Evolutionary conservation across 768 basidiomycete species (phyloP), one percentile per base, ranked within the genome.

Genomic region (Boletus vermiculosoides): DNA sequence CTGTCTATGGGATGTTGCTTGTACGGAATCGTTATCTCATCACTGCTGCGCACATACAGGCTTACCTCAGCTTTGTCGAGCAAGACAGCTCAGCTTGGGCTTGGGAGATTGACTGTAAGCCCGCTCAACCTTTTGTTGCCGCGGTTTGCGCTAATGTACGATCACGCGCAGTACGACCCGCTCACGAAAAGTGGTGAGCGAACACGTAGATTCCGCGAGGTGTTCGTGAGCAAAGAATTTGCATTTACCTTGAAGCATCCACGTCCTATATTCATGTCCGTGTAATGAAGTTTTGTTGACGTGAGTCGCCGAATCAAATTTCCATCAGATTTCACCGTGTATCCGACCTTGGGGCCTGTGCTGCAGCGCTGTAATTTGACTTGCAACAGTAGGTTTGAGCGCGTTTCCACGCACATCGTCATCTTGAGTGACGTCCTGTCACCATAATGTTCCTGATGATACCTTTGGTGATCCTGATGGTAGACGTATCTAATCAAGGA

Each of bases 61-160:
- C 84, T 1, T 89, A 90, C 63, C 71, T 87, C 34, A 82, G 81
- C 65, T 81, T 92, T 20, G 80, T 76, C 8, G 80, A 83, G 50
- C 90, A 90, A 71, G 86, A 88, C 51, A 78, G 82, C 30, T 86
- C 86, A 40, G 80, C 86, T 7, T 88, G 82, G 86, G 85, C 87
- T 10, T 92, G 88, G 87, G 89, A 91, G 66, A 76, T 92, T 30
- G 89, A 91, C 60, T 74, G 88, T 90, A 65, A 75, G 87, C 73
- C 3, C 49, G 20, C 23, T 44, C 5, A 2, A 18, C 16, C 9
- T 44, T 33, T 4, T 36, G 2, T 45, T 37, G 13, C 20, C 8
- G 2, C 25, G n/a, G 48, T 37, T 28, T 13, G 6, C 33, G 13
- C 34, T 52, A 0, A 50, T 49, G 6, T 25, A n/a, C 30, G 28